Conservation (phyloP, 164 flowering plant species). For the Macadamia tetraphylla region DNA sequence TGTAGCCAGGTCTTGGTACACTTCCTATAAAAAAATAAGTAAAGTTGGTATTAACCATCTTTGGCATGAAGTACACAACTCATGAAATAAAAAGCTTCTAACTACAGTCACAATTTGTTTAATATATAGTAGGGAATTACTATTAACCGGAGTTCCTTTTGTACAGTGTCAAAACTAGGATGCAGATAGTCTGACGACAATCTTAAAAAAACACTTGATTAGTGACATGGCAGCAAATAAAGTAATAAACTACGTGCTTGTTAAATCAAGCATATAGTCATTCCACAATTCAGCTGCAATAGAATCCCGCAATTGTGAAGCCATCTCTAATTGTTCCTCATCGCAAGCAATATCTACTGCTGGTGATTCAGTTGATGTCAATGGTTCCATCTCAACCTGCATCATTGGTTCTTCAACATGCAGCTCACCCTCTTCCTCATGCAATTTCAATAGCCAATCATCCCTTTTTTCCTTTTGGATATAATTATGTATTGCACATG, state of each 20-base stretch:
- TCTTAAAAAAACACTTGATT: too few species aligned
- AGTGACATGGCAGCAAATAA: too few species aligned
- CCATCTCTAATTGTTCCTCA: conserved; percentile 24
- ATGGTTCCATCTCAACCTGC: conserved; percentile 24
- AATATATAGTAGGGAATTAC: too few species aligned
- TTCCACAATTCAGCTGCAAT: conserved; percentile 51
- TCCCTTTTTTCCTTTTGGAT: conserved; percentile 42
- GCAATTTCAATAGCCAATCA: conserved; percentile 44
- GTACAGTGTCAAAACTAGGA: too few species aligned
- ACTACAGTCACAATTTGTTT: too few species aligned
- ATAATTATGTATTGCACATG: conserved; percentile 60
- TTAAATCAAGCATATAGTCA: conserved; percentile 32
- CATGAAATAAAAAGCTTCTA: too few species aligned
- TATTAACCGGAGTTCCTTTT: too few species aligned
- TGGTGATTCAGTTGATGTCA: conserved; percentile 18
- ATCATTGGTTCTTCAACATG: conserved; percentile 23
- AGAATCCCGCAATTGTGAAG: conserved; percentile 36
- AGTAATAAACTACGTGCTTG: conserved; percentile 17
- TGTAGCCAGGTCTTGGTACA: too few species aligned
- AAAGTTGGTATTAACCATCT: too few species aligned
- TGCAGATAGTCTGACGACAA: too few species aligned
- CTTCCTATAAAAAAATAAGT: too few species aligned
- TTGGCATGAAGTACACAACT: too few species aligned
- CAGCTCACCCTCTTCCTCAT: conserved; percentile 17
- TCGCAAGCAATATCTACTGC: conserved; percentile 22